phyloP scores from a whole-genome alignment of 169 alveolate genomes.

The Sarcocystis neurona region DNA sequence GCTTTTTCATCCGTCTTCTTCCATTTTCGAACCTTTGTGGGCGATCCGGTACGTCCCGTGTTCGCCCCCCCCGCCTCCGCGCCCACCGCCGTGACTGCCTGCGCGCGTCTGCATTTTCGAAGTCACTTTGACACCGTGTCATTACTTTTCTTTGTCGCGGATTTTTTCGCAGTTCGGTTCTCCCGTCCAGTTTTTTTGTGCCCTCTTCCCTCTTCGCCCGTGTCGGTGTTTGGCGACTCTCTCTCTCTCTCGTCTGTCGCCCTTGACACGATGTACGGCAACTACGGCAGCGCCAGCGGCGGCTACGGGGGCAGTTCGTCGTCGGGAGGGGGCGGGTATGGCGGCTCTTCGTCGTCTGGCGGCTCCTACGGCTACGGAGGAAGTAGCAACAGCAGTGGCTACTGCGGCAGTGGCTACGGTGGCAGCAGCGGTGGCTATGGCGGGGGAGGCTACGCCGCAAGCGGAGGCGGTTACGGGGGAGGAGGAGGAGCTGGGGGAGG shows the following conservation, averaged over 20 bases:
- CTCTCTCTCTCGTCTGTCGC: background rate
- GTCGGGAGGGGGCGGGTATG: slow-evolving; percentile 39
- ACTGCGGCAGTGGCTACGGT: slow-evolving; percentile 24
- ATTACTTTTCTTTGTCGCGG: background rate
- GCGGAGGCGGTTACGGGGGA: slow-evolving; percentile 43
- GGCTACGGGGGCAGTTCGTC: slow-evolving; percentile 17
- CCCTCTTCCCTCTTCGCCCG: background rate
- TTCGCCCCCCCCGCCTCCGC: too few relatives aligned
- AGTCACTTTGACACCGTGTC: too few relatives aligned
- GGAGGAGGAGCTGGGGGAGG: slow-evolving; percentile 40
- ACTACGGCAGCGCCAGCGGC: slow-evolving; percentile 39
- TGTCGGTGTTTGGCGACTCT: background rate
- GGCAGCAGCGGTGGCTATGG: background rate
- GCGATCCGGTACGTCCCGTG: too few relatives aligned
- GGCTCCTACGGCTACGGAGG: slow-evolving; percentile 28
- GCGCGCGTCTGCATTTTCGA: too few relatives aligned
- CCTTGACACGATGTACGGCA: slow-evolving; percentile 9
- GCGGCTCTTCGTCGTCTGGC: background rate
- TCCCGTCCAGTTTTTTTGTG: background rate
- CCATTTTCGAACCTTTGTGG: too few relatives aligned
- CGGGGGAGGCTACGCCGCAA: slow-evolving; percentile 31
- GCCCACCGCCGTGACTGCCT: too few relatives aligned
- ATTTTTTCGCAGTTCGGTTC: background rate
- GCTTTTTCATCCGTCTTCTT: too few relatives aligned
- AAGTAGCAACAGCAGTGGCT: slow-evolving; percentile 37